Base-by-base conservation (phyloP, 1,139 yeast species). In the Magnusiomyces clavatus region DNA sequence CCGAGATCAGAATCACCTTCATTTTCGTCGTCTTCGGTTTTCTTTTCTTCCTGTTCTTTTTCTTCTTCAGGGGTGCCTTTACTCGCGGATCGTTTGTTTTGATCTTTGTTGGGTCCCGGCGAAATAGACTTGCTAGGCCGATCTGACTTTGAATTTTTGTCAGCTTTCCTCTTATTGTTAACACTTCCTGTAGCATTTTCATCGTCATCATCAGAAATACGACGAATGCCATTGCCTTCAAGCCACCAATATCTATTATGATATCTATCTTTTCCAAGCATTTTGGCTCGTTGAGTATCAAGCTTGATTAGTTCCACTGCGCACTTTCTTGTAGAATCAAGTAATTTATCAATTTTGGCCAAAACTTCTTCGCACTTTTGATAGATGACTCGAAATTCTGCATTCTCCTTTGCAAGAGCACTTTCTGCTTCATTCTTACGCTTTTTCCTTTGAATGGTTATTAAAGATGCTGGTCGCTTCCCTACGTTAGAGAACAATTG, bases 211-310 rank as follows among this genome's bases (percentile, higher is more conserved):
- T 67, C 73, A 24, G 62, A 69, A 29, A 65, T 20, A 12, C 17
- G 54, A 69, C 65, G 45, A 71, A 67, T 39, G 0, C 97, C 97
- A 63, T 84, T 84, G 58, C 78, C 76, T 64, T 92, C 97, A 64
- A 90, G 82, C 96, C 96, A 92, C 95, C 96, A 94, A 66, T 90
- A 92, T 58, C 92, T 75, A 69, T 92, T 94, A 65, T 74, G 88
- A 56, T 80, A 78, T 51, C 96, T 74, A 66, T 92, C 99, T 57
- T 82, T 78, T 4, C 99, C 99, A 34, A 92, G 70, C 48, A 81
- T 74, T 54, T 80, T 79, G 45, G 89, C 77, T 55, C 98, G 71
- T 65, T 89, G 96, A 56, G 86, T 77, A 62, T 90, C 96, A 16
- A 68, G 58, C 16, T 60, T 61, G 2, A 67, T 61, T 29, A 72